These are phyloP conservation scores for Epichloe hybrida DNA, from an alignment of 2,329 filamentous ascomycete genomes.

Conservation along the genomic window DNA sequence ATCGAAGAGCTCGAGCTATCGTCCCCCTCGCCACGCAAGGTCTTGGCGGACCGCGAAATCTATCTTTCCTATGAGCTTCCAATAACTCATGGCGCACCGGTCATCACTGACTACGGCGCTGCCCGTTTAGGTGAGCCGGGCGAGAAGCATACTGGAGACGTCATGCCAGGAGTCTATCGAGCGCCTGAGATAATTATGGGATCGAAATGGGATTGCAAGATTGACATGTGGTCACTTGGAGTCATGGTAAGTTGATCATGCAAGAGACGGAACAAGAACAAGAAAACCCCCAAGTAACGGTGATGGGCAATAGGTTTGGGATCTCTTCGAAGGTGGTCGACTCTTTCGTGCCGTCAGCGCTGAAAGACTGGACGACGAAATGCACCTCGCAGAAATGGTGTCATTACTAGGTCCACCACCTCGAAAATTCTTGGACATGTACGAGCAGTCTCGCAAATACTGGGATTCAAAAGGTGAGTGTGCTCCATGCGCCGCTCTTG, in stretches of 20 bases:
- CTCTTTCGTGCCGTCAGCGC: slow-evolving; percentile 14
- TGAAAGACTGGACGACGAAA: slow-evolving; percentile 11
- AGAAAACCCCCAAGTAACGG: too few relatives aligned
- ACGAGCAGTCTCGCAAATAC: too few relatives aligned
- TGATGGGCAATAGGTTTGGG: slow-evolving; percentile 11
- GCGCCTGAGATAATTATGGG: neutral
- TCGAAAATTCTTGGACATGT: slow-evolving; percentile 16
- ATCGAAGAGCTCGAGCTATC: too few relatives aligned
- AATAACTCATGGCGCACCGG: neutral
- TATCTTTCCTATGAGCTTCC: neutral
- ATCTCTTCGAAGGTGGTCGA: slow-evolving; percentile 16
- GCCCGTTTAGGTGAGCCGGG: neutral
- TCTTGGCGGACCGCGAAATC: neutral
- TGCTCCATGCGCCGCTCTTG: slow-evolving; percentile 8
- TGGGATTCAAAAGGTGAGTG: too few relatives aligned
- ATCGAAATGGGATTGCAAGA: neutral
- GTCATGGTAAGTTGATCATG: too few relatives aligned
- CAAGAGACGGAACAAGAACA: too few relatives aligned
- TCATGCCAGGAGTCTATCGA: neutral
- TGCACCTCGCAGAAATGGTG: slow-evolving; percentile 22
- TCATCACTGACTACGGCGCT: neutral
- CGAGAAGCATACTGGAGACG: neutral
- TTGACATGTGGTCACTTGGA: too few relatives aligned
- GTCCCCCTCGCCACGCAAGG: too few relatives aligned
- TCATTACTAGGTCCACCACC: slow-evolving; percentile 23